phyloP scores from a whole-genome alignment of 2,329 filamentous ascomycete genomes.

The Blumeria hordei region DNA sequence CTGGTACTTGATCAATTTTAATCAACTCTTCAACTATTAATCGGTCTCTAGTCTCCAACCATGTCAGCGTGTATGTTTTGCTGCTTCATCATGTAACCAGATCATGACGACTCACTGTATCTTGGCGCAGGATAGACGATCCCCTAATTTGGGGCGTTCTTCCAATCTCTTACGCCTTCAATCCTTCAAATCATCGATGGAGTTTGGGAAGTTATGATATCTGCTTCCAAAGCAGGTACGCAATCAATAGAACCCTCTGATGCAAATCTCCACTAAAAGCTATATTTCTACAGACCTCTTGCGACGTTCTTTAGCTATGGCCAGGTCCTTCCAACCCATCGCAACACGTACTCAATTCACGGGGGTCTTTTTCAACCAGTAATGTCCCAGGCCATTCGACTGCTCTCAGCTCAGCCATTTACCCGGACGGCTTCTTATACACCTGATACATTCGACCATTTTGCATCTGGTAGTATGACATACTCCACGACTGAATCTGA shows the following conservation, averaged over 20 bases:
- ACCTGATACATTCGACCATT: conserved; percentile 20
- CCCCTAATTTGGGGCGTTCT: conserved; percentile 82
- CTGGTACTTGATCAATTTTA: conserved; percentile 26
- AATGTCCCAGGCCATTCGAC: conserved; percentile 59
- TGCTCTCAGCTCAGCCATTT: conserved; percentile 42
- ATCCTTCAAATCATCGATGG: conserved; percentile 61
- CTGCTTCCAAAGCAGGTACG: conserved; percentile 68
- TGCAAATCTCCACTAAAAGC: conserved; percentile 1
- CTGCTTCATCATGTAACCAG: background rate
- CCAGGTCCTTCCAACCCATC: conserved; percentile 77
- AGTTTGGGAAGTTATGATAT: conserved; percentile 83
- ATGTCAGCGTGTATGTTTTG: conserved; percentile 58
- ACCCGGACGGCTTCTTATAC: conserved; percentile 8
- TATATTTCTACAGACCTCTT: conserved; percentile 26
- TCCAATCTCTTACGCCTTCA: conserved; percentile 47
- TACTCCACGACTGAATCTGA: conserved; percentile 46
- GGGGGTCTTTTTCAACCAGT: conserved; percentile 83
- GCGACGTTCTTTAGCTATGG: conserved; percentile 69
- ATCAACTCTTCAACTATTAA: background rate
- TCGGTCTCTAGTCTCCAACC: conserved; percentile 50
- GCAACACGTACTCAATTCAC: conserved; percentile 42
- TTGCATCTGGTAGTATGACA: conserved; percentile 21
- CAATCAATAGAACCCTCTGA: background rate
- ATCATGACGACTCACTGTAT: background rate
- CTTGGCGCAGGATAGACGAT: conserved; percentile 52